These are phyloP conservation scores for Gnetum montanum DNA, from an alignment of 75 land plant genomes.

Conservation along the genomic window DNA sequence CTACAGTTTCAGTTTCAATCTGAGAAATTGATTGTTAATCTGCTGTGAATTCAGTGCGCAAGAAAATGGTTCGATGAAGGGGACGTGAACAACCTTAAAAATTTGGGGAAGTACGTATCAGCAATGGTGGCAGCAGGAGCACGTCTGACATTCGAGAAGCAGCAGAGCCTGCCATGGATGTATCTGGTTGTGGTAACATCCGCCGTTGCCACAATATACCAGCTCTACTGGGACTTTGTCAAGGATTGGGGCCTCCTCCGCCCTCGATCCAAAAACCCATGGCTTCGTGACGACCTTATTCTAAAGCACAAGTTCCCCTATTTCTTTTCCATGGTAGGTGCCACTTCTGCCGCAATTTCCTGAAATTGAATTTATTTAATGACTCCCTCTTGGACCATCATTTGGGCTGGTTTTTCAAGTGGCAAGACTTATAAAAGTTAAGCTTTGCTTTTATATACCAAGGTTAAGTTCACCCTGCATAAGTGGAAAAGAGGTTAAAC, in stretches of 20 bases:
- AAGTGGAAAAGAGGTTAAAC: too few relatives aligned
- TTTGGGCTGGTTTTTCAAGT: too few relatives aligned
- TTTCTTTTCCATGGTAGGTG: conserved; percentile 80
- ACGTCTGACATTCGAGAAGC: conserved; percentile 62
- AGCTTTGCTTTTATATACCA: too few relatives aligned
- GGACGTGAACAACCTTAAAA: conserved; percentile 45
- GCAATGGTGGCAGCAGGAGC: conserved; percentile 88
- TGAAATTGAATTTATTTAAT: not conserved
- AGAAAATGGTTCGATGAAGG: conserved; percentile 86
- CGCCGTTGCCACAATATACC: conserved; percentile 73
- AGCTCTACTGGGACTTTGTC: conserved; percentile 94
- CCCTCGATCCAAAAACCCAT: conserved; percentile 53
- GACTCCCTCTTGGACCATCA: not conserved
- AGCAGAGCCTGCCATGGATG: conserved; percentile 44
- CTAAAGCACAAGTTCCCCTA: conserved; percentile 63
- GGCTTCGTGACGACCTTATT: conserved; percentile 76
- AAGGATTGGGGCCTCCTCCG: conserved; percentile 89
- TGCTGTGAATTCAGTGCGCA: conserved; percentile 81
- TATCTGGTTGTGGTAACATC: conserved; percentile 58
- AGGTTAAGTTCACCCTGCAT: too few relatives aligned
- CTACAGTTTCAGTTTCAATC: too few relatives aligned
- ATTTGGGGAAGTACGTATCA: conserved; percentile 86
- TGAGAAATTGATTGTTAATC: too few relatives aligned
- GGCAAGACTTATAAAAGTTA: too few relatives aligned
- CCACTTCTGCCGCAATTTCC: not conserved